phyloP scores from a whole-genome alignment of 2,329 filamentous ascomycete genomes.

The Diaporthe citri region DNA sequence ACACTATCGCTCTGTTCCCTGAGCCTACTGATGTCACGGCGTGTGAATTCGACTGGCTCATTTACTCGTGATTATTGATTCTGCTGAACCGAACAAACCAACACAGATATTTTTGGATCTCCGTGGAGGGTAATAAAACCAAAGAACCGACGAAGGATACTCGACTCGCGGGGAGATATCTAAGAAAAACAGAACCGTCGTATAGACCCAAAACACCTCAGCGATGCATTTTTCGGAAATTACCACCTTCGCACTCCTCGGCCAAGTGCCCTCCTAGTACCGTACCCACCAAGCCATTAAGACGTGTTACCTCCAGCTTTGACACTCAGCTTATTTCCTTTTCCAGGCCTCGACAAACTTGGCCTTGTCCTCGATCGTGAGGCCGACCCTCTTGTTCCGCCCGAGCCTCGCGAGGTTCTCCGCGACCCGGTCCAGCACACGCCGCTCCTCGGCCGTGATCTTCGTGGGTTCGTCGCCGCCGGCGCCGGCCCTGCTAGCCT shows the following conservation, averaged over 20 bases:
- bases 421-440: slow-evolving; percentile 81
- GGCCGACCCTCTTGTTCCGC: slow-evolving; percentile 86
- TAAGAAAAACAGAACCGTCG: slow-evolving; percentile 1
- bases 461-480: slow-evolving; percentile 46
- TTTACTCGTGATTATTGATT: background rate
- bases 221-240: slow-evolving; percentile 30
- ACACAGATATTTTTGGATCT: background rate
- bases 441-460: slow-evolving; percentile 70
- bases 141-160: background rate
- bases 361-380: slow-evolving; percentile 86
- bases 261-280: background rate
- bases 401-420: slow-evolving; percentile 90
- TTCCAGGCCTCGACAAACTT: slow-evolving; percentile 81
- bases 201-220: slow-evolving; percentile 35
- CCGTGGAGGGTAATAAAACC: background rate
- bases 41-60: background rate
- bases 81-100: background rate
- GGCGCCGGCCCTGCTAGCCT: slow-evolving; percentile 29
- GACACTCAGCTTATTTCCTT: slow-evolving; percentile 50
- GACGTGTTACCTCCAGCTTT: background rate
- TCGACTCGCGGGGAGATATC: slow-evolving; percentile 23
- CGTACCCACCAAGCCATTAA: background rate
- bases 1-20: background rate
- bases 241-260: slow-evolving; percentile 18
- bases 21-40: background rate